Conservation (phyloP, 2,329 filamentous ascomycete species). For the Cladosporium cucumerinum region DNA sequence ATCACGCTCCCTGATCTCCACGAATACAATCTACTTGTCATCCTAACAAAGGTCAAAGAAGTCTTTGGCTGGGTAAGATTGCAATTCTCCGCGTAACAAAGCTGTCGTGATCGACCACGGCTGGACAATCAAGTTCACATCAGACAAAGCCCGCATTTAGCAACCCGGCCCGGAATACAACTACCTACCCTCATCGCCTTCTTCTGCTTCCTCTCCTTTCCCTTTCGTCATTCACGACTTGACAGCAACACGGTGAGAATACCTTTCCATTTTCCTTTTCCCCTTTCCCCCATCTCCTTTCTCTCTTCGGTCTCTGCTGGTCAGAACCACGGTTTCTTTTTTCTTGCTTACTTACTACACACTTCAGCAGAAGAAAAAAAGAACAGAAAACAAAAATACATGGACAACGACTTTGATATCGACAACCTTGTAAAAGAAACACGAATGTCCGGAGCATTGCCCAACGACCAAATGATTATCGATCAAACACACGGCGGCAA, state of each 20-base stretch:
- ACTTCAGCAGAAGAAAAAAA: not conserved
- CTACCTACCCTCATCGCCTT: not conserved
- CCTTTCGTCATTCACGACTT: constrained; percentile 9
- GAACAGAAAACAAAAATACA: not conserved
- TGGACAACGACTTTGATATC: not conserved
- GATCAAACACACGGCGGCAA: not conserved
- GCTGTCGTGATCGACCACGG: not conserved
- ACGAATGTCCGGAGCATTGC: not conserved
- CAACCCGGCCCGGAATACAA: constrained; percentile 4
- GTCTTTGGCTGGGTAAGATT: not conserved
- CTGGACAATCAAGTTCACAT: not conserved
- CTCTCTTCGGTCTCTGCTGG: constrained; percentile 16
- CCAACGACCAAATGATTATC: not conserved
- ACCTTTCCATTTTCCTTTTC: not conserved
- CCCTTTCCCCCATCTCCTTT: constrained; percentile 3
- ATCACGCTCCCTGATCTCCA: not conserved
- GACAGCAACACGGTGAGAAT: constrained; percentile 13
- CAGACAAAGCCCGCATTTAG: constrained; percentile 12
- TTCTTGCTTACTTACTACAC: not conserved
- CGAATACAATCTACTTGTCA: constrained; percentile 9
- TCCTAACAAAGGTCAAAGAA: constrained; percentile 3
- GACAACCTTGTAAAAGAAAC: not conserved
- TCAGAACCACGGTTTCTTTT: not conserved
- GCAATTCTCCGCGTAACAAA: not conserved
- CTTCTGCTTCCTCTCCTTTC: not conserved